Evolutionary conservation across 352 stramenopile genomes (phyloP).

Genomic region (Phytopythium chamaehyphon): DNA sequence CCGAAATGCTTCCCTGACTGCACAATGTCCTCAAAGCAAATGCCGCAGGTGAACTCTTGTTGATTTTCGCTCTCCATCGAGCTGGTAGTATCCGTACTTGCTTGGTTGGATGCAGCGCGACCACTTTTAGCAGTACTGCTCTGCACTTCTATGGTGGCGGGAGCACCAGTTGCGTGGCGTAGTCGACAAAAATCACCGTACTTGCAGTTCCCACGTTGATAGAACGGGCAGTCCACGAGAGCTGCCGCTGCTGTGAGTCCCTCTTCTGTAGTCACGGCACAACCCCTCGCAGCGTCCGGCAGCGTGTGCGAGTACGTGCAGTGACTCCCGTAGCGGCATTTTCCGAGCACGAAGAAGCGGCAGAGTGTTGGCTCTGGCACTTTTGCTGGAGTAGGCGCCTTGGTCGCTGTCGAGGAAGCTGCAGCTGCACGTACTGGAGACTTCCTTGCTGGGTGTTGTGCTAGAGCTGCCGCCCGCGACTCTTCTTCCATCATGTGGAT

Average conservation of each 20-base stretch:
- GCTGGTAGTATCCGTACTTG: no score
- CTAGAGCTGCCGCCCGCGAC: no score
- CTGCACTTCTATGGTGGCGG: neutral
- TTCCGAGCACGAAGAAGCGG: conserved; percentile 76
- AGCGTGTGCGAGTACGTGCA: conserved; percentile 72
- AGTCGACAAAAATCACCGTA: conserved; percentile 66
- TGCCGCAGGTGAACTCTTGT: conserved; percentile 64
- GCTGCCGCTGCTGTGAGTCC: conserved; percentile 41
- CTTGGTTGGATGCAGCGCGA: no score
- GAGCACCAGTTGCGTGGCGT: conserved; percentile 22
- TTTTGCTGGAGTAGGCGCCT: neutral
- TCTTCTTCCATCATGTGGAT: neutral
- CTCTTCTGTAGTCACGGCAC: conserved; percentile 24
- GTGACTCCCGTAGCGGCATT: conserved; percentile 63
- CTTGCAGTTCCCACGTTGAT: conserved; percentile 71
- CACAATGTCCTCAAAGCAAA: conserved; percentile 83
- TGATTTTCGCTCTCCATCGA: conserved; percentile 12
- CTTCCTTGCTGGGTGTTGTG: no score
- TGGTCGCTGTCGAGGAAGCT: neutral
- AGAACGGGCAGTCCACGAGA: conserved; percentile 73
- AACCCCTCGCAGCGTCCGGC: conserved; percentile 24
- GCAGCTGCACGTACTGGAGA: neutral
- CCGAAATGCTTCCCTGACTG: conserved; percentile 75
- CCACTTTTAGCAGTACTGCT: neutral
- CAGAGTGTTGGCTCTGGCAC: conserved; percentile 40